Conservation (phyloP, 2,329 filamentous ascomycete genomes). For the Fusarium pseudoanthophilum region DNA sequence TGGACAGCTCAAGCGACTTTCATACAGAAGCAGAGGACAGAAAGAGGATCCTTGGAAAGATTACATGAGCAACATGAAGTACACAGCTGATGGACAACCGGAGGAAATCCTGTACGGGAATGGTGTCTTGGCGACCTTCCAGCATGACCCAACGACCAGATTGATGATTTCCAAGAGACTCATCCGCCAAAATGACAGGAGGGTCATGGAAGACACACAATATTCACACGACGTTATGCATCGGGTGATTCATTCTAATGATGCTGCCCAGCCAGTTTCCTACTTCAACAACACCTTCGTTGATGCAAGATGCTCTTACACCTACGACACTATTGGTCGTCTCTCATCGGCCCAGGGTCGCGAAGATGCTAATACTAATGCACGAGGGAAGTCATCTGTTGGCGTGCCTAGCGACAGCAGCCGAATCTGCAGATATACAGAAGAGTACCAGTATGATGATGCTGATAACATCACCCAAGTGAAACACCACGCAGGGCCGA, state of each 20-base stretch:
- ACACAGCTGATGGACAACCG: neutral
- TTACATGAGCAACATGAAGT: neutral
- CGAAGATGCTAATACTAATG: neutral
- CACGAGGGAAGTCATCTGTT: neutral
- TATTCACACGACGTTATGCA: neutral
- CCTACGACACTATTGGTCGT: neutral
- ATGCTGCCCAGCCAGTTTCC: neutral
- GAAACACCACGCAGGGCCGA: neutral
- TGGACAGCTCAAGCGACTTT: neutral
- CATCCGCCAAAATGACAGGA: neutral
- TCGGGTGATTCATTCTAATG: rapidly evolving
- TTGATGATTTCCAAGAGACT: neutral
- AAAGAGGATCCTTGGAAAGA: too few species aligned
- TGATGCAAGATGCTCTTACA: neutral
- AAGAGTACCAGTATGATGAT: neutral
- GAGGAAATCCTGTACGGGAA: neutral
- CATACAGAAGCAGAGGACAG: neutral
- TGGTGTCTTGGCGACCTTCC: neutral
- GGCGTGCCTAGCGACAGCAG: neutral
- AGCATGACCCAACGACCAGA: neutral
- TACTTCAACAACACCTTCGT: neutral
- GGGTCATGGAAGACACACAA: neutral
- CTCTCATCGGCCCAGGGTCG: neutral
- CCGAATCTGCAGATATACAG: neutral
- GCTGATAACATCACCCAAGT: neutral